A percentile compares a stretch with the other conserved stretches of the same genome.
Evolutionary conservation across 2,329 filamentous ascomycete species (phyloP).

Genomic region (Diaporthe amygdali): DNA sequence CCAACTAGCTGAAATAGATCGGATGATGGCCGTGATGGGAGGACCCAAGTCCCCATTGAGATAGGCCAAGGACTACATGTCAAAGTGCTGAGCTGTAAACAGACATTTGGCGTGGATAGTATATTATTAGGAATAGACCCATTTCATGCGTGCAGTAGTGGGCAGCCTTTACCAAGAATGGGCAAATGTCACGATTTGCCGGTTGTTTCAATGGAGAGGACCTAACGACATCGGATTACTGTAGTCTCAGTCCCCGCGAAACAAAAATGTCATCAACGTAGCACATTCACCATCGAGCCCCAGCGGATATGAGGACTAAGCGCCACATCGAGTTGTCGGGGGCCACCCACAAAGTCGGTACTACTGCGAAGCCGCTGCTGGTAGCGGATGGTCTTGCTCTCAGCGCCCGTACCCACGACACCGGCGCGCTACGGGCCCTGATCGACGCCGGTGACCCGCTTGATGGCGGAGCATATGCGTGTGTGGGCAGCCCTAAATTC

Average conservation of each 20-base stretch:
- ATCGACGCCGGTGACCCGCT: constrained; percentile 21
- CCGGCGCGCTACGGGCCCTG: constrained; percentile 8
- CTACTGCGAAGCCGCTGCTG: neutral
- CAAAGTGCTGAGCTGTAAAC: neutral
- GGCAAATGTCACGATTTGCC: neutral
- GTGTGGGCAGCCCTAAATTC: constrained; percentile 25
- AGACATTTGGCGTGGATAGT: neutral
- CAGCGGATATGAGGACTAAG: neutral
- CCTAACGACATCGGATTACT: neutral
- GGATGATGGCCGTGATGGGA: neutral
- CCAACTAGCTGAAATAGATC: neutral
- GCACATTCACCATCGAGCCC: neutral
- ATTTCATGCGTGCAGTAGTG: constrained; percentile 4
- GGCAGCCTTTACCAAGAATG: neutral
- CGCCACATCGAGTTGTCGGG: neutral
- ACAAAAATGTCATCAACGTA: neutral
- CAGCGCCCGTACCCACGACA: neutral
- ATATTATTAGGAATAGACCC: neutral
- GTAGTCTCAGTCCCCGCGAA: neutral
- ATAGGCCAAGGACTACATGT: neutral
- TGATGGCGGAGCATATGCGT: neutral
- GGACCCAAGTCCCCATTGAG: neutral
- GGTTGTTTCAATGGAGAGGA: neutral
- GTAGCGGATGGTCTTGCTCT: neutral
- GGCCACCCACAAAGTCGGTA: neutral